phyloP scores from a whole-genome alignment of 2,329 filamentous ascomycete genomes.

The Colletotrichum sp. region DNA sequence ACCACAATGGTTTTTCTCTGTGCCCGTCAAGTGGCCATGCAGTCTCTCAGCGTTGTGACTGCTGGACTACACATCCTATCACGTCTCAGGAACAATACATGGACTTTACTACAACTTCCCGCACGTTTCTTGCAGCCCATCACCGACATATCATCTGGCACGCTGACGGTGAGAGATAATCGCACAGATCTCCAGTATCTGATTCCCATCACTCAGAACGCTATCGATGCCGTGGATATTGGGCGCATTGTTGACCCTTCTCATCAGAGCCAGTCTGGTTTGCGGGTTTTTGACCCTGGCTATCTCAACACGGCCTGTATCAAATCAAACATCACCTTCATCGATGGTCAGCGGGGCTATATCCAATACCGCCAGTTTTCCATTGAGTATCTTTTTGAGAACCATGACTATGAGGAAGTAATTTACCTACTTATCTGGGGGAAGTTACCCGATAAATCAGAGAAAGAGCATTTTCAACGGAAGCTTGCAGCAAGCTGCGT shows the following conservation, averaged over 20 bases:
- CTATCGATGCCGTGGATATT: neutral
- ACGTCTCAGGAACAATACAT: neutral
- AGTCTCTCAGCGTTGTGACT: neutral
- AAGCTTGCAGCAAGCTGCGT: neutral
- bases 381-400: slow-evolving; percentile 26
- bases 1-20: neutral
- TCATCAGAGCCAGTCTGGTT: neutral
- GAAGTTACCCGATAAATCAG: slow-evolving; percentile 33
- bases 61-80: neutral
- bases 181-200: neutral
- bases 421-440: slow-evolving; percentile 43
- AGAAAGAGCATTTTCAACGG: slow-evolving; percentile 28
- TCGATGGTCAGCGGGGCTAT: slow-evolving; percentile 36
- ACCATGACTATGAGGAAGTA: slow-evolving; percentile 29
- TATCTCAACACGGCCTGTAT: slow-evolving; percentile 1
- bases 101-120: neutral
- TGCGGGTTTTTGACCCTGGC: neutral
- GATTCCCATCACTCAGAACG: neutral
- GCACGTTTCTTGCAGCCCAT: neutral
- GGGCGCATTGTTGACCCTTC: neutral
- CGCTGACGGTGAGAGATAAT: neutral
- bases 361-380: slow-evolving; percentile 37
- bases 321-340: slow-evolving; percentile 29
- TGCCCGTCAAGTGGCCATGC: neutral
- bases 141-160: neutral